Evolutionary conservation across 441 rosid species (phyloP), one percentile per base, ranked within the genome.

Genomic region (Aquilaria agallochum): DNA sequence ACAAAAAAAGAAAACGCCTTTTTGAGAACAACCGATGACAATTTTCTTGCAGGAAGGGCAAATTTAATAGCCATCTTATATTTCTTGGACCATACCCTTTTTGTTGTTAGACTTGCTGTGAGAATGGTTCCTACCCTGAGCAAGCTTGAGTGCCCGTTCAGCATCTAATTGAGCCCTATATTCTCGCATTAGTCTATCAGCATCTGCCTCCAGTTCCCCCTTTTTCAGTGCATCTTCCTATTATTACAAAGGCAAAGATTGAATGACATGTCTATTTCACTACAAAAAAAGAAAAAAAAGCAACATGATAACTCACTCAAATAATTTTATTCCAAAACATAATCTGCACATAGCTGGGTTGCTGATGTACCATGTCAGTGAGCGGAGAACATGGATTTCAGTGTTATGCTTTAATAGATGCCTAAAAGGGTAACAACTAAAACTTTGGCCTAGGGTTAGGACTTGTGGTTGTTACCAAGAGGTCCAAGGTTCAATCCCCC

Each of bases 131-230:
- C 91, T 79, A 61, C 99, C 99, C 13, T 88, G 92, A 36, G 97
- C 80, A 67, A 95, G 98, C 80, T 92, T 95, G 70, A 44, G 67
- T 11, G 99, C 82, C 79, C 99, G 88, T 74, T 95, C 99, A 65
- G 98, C 99, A 80, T 92, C 99, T 53, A 95, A 76, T 76, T 95
- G 97, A 58, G 99, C 99, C 76, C 99, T 85, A 76, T 95, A 95
- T 73, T 95, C 95, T 36, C 88, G 80, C 99, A 95, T 95, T 92
- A 95, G 88, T 75, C 88, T 87, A 74, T 95, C 98, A 1, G 79
- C 88, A 75, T 95, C 98, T 68, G 87, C 88, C 78, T 95, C 99
- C 63, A 84, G 70, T 79, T 86, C 95, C 44, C 97, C 99, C 70
- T 83, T 84, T 75, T 69, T 95, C 73, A 86, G 4, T 70, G 89